A percentile compares a stretch with the other conserved stretches of the same genome.
Evolutionary conservation across 73 alveolate genomes (phyloP).

Genomic region (Tetrahymena thermophila): DNA sequence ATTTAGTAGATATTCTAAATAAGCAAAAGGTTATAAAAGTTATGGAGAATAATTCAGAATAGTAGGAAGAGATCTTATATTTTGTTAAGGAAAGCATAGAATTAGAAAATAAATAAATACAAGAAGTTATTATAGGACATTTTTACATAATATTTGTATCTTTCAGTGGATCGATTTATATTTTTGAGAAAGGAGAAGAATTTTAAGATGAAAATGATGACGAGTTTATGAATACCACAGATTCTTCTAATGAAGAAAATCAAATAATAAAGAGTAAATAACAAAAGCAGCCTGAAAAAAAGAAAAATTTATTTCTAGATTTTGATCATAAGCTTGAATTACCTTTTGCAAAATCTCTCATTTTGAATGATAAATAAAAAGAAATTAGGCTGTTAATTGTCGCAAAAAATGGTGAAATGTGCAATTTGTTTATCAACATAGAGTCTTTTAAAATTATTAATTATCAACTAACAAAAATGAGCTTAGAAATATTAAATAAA

Average conservation of each 20-base stretch:
- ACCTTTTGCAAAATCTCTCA: background rate
- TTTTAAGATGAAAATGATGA: background rate
- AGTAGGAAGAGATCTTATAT: background rate
- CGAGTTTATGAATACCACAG: background rate
- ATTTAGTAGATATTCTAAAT: background rate
- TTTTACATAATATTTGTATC: background rate
- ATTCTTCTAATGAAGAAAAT: background rate
- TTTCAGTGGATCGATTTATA: background rate
- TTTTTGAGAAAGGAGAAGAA: background rate
- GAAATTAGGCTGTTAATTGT: background rate
- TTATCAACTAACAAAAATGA: background rate
- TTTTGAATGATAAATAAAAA: background rate
- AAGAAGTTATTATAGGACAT: background rate
- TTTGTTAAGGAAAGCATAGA: background rate
- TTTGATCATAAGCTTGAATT: background rate
- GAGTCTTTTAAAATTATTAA: background rate
- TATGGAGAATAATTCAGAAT: background rate
- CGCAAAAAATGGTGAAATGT: background rate
- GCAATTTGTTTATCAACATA: background rate
- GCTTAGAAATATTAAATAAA: background rate
- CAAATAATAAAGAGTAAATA: background rate
- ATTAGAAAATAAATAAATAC: background rate
- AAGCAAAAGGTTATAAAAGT: background rate
- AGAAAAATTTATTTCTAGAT: background rate
- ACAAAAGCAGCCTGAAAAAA: background rate